Conservation (phyloP, 768 basidiomycete genomes). For the Lentinus tigrinus region DNA sequence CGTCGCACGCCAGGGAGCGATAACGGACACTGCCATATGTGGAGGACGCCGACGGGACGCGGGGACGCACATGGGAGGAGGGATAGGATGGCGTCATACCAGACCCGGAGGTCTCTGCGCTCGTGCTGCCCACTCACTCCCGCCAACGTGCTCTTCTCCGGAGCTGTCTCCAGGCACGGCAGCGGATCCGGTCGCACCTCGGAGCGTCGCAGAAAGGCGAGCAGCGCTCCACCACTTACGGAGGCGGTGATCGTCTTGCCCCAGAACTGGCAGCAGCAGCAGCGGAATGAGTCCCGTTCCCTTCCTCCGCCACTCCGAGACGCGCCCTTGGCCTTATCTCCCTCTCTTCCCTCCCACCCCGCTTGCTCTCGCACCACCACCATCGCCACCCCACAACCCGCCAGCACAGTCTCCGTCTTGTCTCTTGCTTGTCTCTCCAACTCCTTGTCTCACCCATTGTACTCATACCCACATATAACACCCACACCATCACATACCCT, state of each 20-base stretch:
- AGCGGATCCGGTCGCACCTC: background rate
- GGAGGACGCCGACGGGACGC: background rate
- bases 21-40: background rate
- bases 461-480: background rate
- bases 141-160: background rate
- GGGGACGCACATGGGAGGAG: background rate
- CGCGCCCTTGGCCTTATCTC: background rate
- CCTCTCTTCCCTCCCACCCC: background rate
- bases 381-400: background rate
- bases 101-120: background rate
- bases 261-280: background rate
- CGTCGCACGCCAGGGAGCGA: background rate
- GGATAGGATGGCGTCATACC: background rate
- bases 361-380: slow-evolving; percentile 7
- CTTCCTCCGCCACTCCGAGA: background rate
- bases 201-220: too few species aligned
- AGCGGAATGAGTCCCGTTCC: background rate
- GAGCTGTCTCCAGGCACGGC: background rate
- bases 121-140: background rate
- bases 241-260: background rate
- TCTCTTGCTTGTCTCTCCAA: background rate
- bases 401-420: background rate
- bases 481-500: background rate
- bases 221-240: too few species aligned
- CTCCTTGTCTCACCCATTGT: too few species aligned